phyloP scores from a whole-genome alignment of 106 monocot genomes.

The Chionographis japonica region DNA sequence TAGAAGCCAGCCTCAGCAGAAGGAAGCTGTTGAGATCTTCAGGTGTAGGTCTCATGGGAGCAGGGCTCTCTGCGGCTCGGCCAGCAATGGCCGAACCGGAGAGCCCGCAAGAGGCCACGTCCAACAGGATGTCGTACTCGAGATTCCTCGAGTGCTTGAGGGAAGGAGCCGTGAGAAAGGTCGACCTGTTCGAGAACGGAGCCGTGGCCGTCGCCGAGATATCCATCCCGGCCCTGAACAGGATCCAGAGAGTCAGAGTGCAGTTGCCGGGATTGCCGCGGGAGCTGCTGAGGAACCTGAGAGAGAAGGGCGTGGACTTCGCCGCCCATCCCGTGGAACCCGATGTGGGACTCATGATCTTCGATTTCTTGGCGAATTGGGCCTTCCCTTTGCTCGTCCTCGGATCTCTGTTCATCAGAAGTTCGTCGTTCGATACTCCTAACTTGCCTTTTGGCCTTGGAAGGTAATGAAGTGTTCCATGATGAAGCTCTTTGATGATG shows the following conservation, averaged over 20 bases:
- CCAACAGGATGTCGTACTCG: slow-evolving; percentile 65
- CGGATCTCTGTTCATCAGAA: slow-evolving; percentile 36
- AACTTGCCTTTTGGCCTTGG: slow-evolving; percentile 61
- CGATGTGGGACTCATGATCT: slow-evolving; percentile 28
- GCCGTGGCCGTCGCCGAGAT: slow-evolving; percentile 57
- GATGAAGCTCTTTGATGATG: too few species aligned
- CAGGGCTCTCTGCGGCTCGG: slow-evolving; percentile 13
- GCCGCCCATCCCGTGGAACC: slow-evolving; percentile 44
- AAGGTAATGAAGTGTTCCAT: slow-evolving; percentile 18
- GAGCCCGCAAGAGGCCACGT: slow-evolving; percentile 35
- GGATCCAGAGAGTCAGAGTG: slow-evolving; percentile 47
- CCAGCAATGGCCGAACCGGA: slow-evolving; percentile 37
- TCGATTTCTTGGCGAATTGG: slow-evolving; percentile 48
- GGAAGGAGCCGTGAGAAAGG: slow-evolving; percentile 53
- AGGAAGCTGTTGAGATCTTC: slow-evolving; percentile 37
- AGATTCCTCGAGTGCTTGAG: slow-evolving; percentile 53
- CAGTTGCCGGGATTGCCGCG: slow-evolving; percentile 56
- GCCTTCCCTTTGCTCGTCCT: slow-evolving; percentile 50
- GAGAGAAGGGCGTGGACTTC: slow-evolving; percentile 58
- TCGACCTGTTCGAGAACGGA: slow-evolving; percentile 66
- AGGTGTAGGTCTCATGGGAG: slow-evolving; percentile 22
- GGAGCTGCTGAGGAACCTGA: slow-evolving; percentile 53
- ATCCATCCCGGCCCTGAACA: slow-evolving; percentile 27
- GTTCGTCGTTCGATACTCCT: slow-evolving; percentile 19
- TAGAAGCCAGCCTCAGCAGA: slow-evolving; percentile 18